Base-by-base conservation (phyloP, 2,329 filamentous ascomycete genomes). In the Aureobasidium sp. region DNA sequence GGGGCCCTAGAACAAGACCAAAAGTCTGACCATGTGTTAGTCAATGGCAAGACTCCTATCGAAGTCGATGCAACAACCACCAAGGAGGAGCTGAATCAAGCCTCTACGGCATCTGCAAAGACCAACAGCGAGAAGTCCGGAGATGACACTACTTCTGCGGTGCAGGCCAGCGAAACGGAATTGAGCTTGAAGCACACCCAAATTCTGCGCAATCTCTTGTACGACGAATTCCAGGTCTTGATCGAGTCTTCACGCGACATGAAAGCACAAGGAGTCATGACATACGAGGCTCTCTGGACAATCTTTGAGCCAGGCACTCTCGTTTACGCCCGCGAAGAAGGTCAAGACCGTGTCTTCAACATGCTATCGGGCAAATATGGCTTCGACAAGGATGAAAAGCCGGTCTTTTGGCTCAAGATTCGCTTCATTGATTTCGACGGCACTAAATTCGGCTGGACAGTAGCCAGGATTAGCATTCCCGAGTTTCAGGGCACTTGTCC, bases 221-320 rank as follows among this genome's bases (percentile, higher is more conserved):
- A 69, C 4, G 69, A 71, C 25, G 76, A 79, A 61, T 77, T 78
- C 68, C 72, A 75, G 62, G 71, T 68, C 13, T 67, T 74, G 37
- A 76, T 77, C 36, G 75, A 77, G 4, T 69, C 70, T 1, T 73
- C 73, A 2, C 70, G 72, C 34, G 76, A 79, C 66, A 74, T 66
- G 62, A 73, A 66, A 21, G 60, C 61, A 3, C 65, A 72, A 45
- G 67, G 70, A n/a, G 70, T 72, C 30, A 72, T 73, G 66, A 73
- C 69, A 8, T 73, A 68, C 63, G 67, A 73, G 14, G 65, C 70
- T 36, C 65, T 74, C 8, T 74, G 72, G 72, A 71, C 68, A 3
- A 63, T 73, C 13, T 73, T 72, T 59, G 67, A 70, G 48, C 72
- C 72, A 4, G 67, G 68, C 9, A 61, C 63, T 10, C 58, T 74